Evolutionary conservation across 768 basidiomycete species (phyloP), one percentile per base, ranked within the genome.

Genomic region (Boletellus ananas): DNA sequence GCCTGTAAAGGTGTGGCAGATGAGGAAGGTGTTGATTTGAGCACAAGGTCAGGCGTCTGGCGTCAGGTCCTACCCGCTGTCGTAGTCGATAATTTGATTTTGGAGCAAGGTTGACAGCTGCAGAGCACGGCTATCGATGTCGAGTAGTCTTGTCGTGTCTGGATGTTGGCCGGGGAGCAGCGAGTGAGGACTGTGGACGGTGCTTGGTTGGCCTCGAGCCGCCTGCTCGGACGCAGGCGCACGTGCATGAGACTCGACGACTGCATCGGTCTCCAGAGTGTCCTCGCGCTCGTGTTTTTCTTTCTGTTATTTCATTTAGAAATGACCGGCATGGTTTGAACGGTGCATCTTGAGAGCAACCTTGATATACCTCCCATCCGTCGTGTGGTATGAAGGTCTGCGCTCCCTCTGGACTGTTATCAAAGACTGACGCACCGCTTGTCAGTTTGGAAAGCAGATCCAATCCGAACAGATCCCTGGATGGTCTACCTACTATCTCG

Each of bases 361-460:
- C 34, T 49, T 46, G 52, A 52, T 45, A 43, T 42, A 45, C 47
- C 56, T 27, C 44, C 46, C 57, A 53, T 54, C 46, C 50, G 40
- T 45, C 50, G 40, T 52, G 55, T 49, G 57, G 58, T 46, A 68
- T 68, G 67, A 68, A 68, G 67, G 67, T 68, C 39, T 48, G 56
- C 43, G 34, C 37, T 25, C 37, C 35, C 31, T 47, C 53, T 12
- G 21, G 25, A 16, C 36, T 44, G 13, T 34, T 13, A 14, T 25
- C 34, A 14, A 34, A 16, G 16, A 34, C 34, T 20, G 18, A 38
- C 49, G 18, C 47, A n/a, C 42, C n/a, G 34, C n/a, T 23, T 4
- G 47, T 36, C 65, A 98, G 94, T 99, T 99, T 70, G 96, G 96
- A 61, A 99, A 99, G 76, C 88, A 92, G 54, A 93, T 99, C 55